Evolutionary conservation across 78 protist species (phyloP), one percentile per base, ranked within the genome.

Genomic region (Dictyostelium capitatum): DNA sequence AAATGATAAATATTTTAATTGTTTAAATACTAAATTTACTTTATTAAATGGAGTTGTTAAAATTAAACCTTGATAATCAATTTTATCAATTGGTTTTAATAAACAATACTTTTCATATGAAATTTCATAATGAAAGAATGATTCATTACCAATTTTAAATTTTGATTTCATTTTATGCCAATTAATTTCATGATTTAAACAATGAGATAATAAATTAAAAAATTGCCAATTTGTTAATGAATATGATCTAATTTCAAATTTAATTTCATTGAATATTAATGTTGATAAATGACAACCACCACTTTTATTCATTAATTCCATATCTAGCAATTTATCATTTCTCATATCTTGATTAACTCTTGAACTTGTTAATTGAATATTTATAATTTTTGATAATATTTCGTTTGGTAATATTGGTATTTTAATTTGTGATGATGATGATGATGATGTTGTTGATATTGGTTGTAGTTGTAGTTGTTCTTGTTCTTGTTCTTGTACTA

Each of bases 201-300:
- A 59, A 59, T 59, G 69, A 20, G 69, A 59, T 23, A 59, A n/a
- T 8, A 59, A n/a, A 59, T 59, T 59, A n/a, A 23, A 59, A 59
- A 59, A 59, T 59, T 59, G n/a, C 69, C 69, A 59, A 59, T 59
- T 59, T 20, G 69, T 59, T n/a, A 59, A n/a, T 59, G 69, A 25
- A n/a, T 23, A 23, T 59, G 69, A 59, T 23, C 4, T 23, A 59
- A 59, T 59, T 9, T 59, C 69, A 23, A 23, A 23, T 23, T 59
- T 59, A 59, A 59, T 59, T 59, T 59, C 69, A 59, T 59, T 59
- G 8, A 59, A 59, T 59, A 59, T 59, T 23, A 59, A 59, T 8
- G 69, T 59, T 59, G 69, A 59, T n/a, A 59, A 59, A n/a, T 59
- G 2, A n/a, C n/a, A 23, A 20, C 32, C 30, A 59, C 25, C n/a